These are phyloP conservation scores for Baorangia bicolor DNA, from an alignment of 768 basidiomycete genomes.

Conservation along the genomic window DNA sequence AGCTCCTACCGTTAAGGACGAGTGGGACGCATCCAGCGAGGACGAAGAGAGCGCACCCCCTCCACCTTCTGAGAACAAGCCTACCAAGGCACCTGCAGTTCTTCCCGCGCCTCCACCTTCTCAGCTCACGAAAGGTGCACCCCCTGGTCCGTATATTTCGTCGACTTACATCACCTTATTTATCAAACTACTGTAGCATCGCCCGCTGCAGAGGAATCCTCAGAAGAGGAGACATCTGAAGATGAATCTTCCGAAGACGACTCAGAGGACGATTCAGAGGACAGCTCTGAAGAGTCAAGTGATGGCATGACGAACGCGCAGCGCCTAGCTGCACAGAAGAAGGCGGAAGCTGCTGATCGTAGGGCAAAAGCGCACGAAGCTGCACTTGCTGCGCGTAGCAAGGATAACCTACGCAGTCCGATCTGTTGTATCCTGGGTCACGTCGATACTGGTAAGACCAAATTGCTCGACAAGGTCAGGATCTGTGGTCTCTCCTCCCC, in stretches of 20 bases:
- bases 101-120: not conserved
- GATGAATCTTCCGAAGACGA: slow-evolving; percentile 47
- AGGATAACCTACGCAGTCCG: slow-evolving; percentile 90
- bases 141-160: slow-evolving; percentile 10
- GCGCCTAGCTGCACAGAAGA: slow-evolving; percentile 64
- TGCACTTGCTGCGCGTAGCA: slow-evolving; percentile 81
- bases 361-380: slow-evolving; percentile 77
- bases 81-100: slow-evolving; percentile 7
- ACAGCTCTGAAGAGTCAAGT: slow-evolving; percentile 42
- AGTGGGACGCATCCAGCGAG: slow-evolving; percentile 72
- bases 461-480: slow-evolving; percentile 89
- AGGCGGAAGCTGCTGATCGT: slow-evolving; percentile 82
- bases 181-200: not conserved
- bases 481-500: not conserved
- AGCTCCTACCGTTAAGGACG: slow-evolving; percentile 44
- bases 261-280: slow-evolving; percentile 51
- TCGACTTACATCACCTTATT: not conserved
- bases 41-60: slow-evolving; percentile 42
- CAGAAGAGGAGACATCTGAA: slow-evolving; percentile 38
- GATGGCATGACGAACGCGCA: slow-evolving; percentile 70
- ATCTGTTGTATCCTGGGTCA: slow-evolving; percentile 99
- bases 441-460: slow-evolving; percentile 99
- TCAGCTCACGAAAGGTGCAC: slow-evolving; percentile 1
- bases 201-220: slow-evolving; percentile 22
- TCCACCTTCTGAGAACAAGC: slow-evolving; percentile 14